Evolutionary conservation across 768 basidiomycete genomes (phyloP).

Genomic region (Symmetrospora coprosmae): DNA sequence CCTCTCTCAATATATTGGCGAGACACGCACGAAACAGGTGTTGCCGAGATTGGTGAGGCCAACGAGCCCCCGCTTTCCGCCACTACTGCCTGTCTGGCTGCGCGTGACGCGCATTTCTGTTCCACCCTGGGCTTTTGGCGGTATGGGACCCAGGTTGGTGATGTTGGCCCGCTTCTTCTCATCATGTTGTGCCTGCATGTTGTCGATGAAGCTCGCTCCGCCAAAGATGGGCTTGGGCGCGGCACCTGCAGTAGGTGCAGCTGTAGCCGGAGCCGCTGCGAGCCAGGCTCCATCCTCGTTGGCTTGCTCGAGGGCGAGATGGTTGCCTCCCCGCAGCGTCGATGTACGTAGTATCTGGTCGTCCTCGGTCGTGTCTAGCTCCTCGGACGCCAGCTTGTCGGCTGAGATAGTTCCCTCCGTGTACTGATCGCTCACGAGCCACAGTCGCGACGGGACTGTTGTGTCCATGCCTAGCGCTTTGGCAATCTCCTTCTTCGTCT

Average conservation of each 20-base stretch:
- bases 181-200: background rate
- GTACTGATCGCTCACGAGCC: background rate
- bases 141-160: too few relatives aligned
- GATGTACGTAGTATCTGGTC: background rate
- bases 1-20: slow-evolving; percentile 13
- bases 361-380: slow-evolving; percentile 20
- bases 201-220: slow-evolving; percentile 15
- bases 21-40: slow-evolving; percentile 36
- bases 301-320: slow-evolving; percentile 26
- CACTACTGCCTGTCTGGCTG: slow-evolving; percentile 30
- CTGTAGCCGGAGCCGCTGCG: slow-evolving; percentile 11
- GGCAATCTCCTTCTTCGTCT: slow-evolving; percentile 2
- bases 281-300: slow-evolving; percentile 22
- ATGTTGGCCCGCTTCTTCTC: background rate
- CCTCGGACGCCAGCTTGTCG: slow-evolving; percentile 22
- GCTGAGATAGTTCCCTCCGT: slow-evolving; percentile 11
- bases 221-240: slow-evolving; percentile 25
- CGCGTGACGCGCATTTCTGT: slow-evolving; percentile 34
- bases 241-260: slow-evolving; percentile 15
- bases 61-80: slow-evolving; percentile 51
- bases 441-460: background rate
- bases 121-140: too few relatives aligned
- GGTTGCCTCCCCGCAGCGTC: slow-evolving; percentile 21
- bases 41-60: slow-evolving; percentile 73
- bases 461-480: background rate